Evolutionary conservation across 2,329 filamentous ascomycete species (phyloP), one percentile per base, ranked within the genome.

Genomic region (Lachnellula subtilissima): DNA sequence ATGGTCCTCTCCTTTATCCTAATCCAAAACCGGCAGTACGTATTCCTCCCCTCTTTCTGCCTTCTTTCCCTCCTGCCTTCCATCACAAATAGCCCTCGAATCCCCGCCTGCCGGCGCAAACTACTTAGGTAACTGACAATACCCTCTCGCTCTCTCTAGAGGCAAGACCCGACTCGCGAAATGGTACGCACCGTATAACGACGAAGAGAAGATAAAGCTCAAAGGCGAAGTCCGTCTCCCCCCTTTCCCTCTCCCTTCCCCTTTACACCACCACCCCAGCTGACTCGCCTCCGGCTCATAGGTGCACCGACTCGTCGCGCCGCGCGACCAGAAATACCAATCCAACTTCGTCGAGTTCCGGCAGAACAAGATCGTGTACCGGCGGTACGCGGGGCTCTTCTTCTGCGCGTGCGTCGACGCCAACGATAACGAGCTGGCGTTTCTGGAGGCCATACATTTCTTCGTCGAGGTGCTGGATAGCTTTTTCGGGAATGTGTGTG

Each of bases 401-500:
- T 99, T 99, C 79, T 99, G 94, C 79, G 95, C 92, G 53, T 97
- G 94, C 75, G 94, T 99, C 71, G 94, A 99, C 75, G 95, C 93
- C 51, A 97, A 97, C 74, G 94, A 99, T 75, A 99, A 97, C 75
- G 94, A 99, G 78, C 80, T 99, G 59, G 93, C 94, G 25, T 97
- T 91, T 70, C 82, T 99, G 57, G 94, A 99, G 76, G 94, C 92
- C 6, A 97, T 99, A 69, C 94, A 99, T 76, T 99, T 99, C 79
- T 99, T 99, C 70, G 94, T 99, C 67, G 94, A 99, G 78, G 94
- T 99, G 60, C 82, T 99, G 67, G 94, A 99, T 79, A 86, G 92
- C 69, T 99, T 99, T 76, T 99, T 99, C 73, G 94, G 94, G 64
- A 99, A 99, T 73, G 94, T 99, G 57, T 99, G 94, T 77, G 94